Evolutionary conservation across 148 eudicot genomes (phyloP), one percentile per base, ranked within the genome.

Genomic region (Selenicereus undatus): DNA sequence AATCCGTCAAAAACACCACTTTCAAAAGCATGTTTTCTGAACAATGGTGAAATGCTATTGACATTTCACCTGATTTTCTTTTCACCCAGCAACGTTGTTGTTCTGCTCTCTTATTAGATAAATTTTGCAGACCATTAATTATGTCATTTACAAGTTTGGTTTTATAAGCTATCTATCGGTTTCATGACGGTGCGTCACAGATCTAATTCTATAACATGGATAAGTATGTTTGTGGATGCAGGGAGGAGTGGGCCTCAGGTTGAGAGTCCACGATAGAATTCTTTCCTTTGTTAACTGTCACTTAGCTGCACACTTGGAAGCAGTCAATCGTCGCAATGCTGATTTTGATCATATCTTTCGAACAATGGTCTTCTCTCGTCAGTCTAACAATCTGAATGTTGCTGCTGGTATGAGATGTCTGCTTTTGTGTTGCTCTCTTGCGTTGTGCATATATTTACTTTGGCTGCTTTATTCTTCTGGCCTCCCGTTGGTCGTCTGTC

Each of bases 231-330:
- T 50, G 17, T 66, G 30, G 7, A 52, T 86, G 85, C 93, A 96
- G 99, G 99, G 99, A 75, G 99, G 99, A 75, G 99, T 96, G 69
- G 99, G 99, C 71, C 85, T 96, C 89, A 91, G 99, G 87, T 84
- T 96, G 83, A 93, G 99, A 85, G 98, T 96, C 72, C 90, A 90
- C 84, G 99, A 96, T 50, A 90, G 99, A 74, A 93, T 93, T 75
- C 87, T 96, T 79, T 93, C 97, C 79, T 96, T 96, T 70, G 91
- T 89, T 10, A 96, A 96, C 85, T 93, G 99, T 79, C 99, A 96
- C 88, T 85, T 96, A 73, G 99, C 99, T 76, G 99, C 99, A 74
- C 99, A 96, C 88, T 85, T 96, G 89, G 99, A 93, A 82, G 99
- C 98, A 85, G 98, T 96, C 20, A 93, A 90, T 78, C 89, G 96